phyloP scores from a whole-genome alignment of 1,139 yeast species.

The Pichia sp. region DNA sequence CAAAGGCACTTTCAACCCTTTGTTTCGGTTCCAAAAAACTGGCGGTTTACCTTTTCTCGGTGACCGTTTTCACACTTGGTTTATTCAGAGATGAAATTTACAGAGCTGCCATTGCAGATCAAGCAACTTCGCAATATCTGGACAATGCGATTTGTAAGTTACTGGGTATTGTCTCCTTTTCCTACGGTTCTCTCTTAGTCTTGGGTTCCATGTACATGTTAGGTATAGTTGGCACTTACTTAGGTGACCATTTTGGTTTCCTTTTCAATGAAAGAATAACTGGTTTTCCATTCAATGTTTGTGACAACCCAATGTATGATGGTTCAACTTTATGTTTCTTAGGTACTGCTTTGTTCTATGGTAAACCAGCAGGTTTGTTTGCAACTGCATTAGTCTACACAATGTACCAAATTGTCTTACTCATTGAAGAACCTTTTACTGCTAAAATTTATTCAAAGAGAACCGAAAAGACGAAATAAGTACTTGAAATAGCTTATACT shows the following conservation, averaged over 20 bases:
- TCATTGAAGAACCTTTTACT: constrained; percentile 94
- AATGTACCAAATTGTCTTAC: constrained; percentile 78
- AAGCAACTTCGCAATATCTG: constrained; percentile 41
- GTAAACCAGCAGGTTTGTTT: constrained; percentile 80
- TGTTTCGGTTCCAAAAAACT: constrained; percentile 57
- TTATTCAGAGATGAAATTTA: constrained; percentile 73
- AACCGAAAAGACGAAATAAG: constrained; percentile 40
- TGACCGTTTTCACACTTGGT: constrained; percentile 78
- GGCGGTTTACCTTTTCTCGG: constrained; percentile 83
- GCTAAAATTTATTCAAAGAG: constrained; percentile 75
- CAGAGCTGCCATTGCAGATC: constrained; percentile 57
- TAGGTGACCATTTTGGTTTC: constrained; percentile 96
- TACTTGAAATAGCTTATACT: too few relatives aligned
- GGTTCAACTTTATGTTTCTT: constrained; percentile 86
- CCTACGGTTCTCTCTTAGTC: constrained; percentile 72
- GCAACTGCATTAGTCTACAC: constrained; percentile 66
- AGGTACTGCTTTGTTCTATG: constrained; percentile 85
- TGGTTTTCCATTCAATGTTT: constrained; percentile 88
- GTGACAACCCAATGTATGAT: constrained; percentile 93
- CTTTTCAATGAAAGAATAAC: constrained; percentile 86
- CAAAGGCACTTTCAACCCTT: constrained; percentile 65
- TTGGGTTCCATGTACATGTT: constrained; percentile 84
- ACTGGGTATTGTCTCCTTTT: constrained; percentile 45
- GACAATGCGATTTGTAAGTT: constrained; percentile 35
- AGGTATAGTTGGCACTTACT: constrained; percentile 92